These are phyloP conservation scores for Xylaria polymorpha DNA, from an alignment of 2,329 filamentous ascomycete species.

Conservation along the genomic window DNA sequence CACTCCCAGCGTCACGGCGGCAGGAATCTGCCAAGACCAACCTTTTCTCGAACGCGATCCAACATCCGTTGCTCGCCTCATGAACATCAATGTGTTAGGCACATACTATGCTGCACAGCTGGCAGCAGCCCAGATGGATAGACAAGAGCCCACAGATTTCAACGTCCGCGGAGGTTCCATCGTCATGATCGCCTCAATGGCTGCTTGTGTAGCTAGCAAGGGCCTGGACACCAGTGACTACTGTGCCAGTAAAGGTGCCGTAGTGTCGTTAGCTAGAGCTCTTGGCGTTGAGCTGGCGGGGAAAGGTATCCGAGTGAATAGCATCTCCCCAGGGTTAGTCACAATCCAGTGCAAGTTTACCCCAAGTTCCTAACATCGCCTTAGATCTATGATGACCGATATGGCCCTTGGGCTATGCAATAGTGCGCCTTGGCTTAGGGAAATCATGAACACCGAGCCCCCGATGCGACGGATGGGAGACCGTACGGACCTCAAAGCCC, in stretches of 20 bases:
- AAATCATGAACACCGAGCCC: constrained; percentile 54
- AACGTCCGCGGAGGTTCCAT: constrained; percentile 48
- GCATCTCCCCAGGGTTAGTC: constrained; percentile 51
- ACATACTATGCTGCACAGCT: constrained; percentile 54
- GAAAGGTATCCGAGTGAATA: constrained; percentile 49
- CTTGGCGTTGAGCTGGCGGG: constrained; percentile 52
- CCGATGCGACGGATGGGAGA: constrained; percentile 55
- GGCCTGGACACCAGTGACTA: constrained; percentile 53
- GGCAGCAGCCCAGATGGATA: constrained; percentile 52
- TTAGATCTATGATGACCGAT: too few relatives aligned
- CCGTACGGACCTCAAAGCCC: constrained; percentile 54
- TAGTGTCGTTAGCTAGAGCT: constrained; percentile 57
- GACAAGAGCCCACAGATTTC: constrained; percentile 43
- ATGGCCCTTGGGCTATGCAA: constrained; percentile 45
- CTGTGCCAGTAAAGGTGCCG: constrained; percentile 60
- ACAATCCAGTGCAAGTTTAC: neutral
- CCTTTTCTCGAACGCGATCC: constrained; percentile 38
- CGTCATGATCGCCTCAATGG: constrained; percentile 51
- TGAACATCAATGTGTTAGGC: constrained; percentile 48
- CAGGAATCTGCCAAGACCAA: constrained; percentile 33
- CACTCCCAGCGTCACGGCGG: constrained; percentile 25
- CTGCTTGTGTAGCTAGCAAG: constrained; percentile 49
- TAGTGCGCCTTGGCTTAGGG: constrained; percentile 45
- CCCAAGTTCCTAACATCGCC: neutral
- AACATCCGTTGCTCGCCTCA: constrained; percentile 43